A percentile compares a stretch with the other conserved stretches of the same genome.
Conservation (phyloP, 106 monocot genomes). For the Dendrobium catenatum region DNA sequence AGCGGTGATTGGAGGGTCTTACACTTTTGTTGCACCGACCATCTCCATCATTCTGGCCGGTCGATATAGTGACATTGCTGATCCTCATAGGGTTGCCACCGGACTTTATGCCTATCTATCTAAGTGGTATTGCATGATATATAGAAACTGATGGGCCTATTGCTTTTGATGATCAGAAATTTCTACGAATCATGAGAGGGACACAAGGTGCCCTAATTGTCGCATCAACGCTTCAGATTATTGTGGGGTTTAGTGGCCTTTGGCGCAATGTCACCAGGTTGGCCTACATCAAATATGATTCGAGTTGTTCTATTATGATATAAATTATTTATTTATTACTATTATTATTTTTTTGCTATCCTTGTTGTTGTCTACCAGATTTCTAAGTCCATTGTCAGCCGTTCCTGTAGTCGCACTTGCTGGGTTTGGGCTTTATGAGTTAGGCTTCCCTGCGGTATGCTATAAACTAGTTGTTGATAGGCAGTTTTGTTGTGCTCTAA, state of each 20-base stretch:
- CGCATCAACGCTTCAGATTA: slow-evolving; percentile 88
- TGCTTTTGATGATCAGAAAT: slow-evolving; percentile 47
- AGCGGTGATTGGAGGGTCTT: slow-evolving; percentile 92
- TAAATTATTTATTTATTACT: neutral
- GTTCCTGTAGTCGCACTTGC: slow-evolving; percentile 75
- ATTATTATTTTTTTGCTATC: neutral
- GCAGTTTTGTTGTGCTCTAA: neutral
- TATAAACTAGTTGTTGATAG: neutral
- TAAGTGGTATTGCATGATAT: neutral
- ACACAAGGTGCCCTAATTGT: slow-evolving; percentile 96
- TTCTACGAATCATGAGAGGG: slow-evolving; percentile 85
- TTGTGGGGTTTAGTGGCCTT: slow-evolving; percentile 92
- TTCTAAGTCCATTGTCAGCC: slow-evolving; percentile 74
- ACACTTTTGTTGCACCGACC: slow-evolving; percentile 89
- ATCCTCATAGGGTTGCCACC: neutral
- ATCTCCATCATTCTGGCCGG: slow-evolving; percentile 96
- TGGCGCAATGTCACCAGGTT: slow-evolving; percentile 98
- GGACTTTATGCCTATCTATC: neutral
- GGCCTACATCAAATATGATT: neutral
- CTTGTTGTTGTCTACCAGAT: slow-evolving; percentile 33
- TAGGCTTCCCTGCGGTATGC: slow-evolving; percentile 91
- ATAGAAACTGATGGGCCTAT: neutral
- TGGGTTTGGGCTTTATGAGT: slow-evolving; percentile 92
- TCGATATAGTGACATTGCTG: slow-evolving; percentile 48
- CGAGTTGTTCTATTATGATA: neutral